These are phyloP conservation scores for Psilocybe cyanescens DNA, from an alignment of 768 basidiomycete species.

Conservation along the genomic window DNA sequence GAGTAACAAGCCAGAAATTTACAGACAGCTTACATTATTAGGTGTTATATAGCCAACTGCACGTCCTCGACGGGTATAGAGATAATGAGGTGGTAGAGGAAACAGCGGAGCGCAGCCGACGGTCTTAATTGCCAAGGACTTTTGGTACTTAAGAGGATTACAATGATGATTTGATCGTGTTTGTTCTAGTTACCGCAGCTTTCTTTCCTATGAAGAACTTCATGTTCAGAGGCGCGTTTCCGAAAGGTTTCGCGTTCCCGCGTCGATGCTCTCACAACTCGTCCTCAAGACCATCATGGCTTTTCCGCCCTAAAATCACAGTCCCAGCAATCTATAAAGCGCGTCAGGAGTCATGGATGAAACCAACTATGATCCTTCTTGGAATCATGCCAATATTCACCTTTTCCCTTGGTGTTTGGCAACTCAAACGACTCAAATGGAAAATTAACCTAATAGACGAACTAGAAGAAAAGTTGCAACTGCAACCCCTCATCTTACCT, in stretches of 20 bases:
- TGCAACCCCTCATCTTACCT: conserved; percentile 80
- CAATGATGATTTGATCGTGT: conserved; percentile 16
- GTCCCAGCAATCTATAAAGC: conserved; percentile 58
- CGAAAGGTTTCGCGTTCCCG: conserved; percentile 13
- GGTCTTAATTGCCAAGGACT: background rate
- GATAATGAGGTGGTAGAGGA: background rate
- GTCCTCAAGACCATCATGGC: conserved; percentile 19
- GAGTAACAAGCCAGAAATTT: background rate
- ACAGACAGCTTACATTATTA: conserved; percentile 1
- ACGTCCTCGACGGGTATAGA: background rate
- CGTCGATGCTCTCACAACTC: conserved; percentile 26
- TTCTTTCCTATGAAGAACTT: background rate
- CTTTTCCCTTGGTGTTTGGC: conserved; percentile 91
- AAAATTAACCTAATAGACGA: conserved; percentile 94
- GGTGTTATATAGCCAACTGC: background rate
- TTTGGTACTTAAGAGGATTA: background rate
- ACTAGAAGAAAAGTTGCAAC: conserved; percentile 85
- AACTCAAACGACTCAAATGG: conserved; percentile 92
- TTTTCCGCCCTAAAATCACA: conserved; percentile 24
- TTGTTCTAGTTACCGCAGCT: conserved; percentile 5
- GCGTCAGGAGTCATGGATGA: conserved; percentile 63
- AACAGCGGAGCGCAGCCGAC: conserved; percentile 1
- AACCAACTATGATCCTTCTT: conserved; percentile 72
- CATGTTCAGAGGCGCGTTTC: conserved; percentile 21
- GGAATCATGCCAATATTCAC: conserved; percentile 91